These are phyloP conservation scores for Botrytis porri DNA, from an alignment of 2,329 filamentous ascomycete species.

Conservation along the genomic window DNA sequence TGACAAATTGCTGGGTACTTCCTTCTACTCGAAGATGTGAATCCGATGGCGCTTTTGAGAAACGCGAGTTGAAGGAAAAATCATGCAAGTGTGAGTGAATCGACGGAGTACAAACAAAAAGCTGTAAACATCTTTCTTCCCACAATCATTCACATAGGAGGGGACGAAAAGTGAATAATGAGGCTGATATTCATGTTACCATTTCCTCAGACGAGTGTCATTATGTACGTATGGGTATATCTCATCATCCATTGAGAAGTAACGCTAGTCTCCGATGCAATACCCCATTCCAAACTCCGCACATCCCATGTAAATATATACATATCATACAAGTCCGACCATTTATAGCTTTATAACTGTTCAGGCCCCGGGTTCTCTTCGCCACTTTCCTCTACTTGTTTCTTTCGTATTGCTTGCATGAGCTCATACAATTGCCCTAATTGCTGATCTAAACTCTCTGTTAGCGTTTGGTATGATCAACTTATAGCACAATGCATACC, in stretches of 20 bases:
- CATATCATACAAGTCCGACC: neutral
- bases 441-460: constrained; percentile 69
- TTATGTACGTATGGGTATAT: neutral
- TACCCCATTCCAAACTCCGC: neutral
- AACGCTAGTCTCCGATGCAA: constrained; percentile 13
- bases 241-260: constrained; percentile 10
- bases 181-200: neutral
- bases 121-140: neutral
- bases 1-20: neutral
- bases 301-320: constrained; percentile 14
- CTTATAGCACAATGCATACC: constrained; percentile 52
- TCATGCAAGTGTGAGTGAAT: neutral
- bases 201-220: neutral
- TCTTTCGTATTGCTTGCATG: constrained; percentile 72
- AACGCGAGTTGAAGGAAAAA: neutral
- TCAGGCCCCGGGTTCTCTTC: constrained; percentile 8
- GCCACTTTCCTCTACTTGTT: constrained; percentile 20
- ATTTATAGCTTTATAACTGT: constrained; percentile 9
- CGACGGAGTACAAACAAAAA: neutral
- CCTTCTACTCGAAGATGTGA: neutral
- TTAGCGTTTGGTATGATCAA: constrained; percentile 13
- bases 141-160: neutral
- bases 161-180: neutral
- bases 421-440: constrained; percentile 90
- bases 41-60: neutral